Conservation (phyloP, 768 basidiomycete species). For the Boletus rubroflammeus region DNA sequence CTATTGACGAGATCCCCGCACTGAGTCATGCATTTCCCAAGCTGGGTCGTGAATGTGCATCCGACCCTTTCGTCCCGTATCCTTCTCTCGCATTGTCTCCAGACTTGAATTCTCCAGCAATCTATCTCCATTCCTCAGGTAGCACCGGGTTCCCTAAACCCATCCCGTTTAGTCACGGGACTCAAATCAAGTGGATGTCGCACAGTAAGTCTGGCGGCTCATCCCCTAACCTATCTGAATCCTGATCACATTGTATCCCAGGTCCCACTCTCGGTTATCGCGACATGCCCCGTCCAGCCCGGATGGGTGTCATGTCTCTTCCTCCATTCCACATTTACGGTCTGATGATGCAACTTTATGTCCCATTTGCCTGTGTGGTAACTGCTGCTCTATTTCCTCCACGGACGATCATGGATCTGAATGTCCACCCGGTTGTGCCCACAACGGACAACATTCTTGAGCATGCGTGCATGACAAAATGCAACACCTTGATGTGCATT, state of each 20-base stretch:
- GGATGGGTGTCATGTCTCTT: constrained; percentile 29
- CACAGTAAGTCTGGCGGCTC: constrained; percentile 25
- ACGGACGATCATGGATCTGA: neutral
- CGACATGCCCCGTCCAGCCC: neutral
- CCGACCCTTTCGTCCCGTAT: constrained; percentile 13
- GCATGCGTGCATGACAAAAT: constrained; percentile 1
- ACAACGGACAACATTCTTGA: constrained; percentile 20
- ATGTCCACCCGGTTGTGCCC: constrained; percentile 12
- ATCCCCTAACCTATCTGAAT: too few species aligned
- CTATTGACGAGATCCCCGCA: constrained; percentile 8
- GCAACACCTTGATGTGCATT: constrained; percentile 9
- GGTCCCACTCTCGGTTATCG: constrained; percentile 1
- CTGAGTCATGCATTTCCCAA: constrained; percentile 34
- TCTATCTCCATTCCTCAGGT: constrained; percentile 28
- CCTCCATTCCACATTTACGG: constrained; percentile 41
- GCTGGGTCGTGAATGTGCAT: constrained; percentile 18
- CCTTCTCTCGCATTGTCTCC: constrained; percentile 3
- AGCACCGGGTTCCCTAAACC: constrained; percentile 48
- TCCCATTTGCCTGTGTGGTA: constrained; percentile 27
- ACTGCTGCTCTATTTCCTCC: constrained; percentile 35
- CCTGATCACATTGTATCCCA: neutral
- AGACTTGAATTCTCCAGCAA: constrained; percentile 6
- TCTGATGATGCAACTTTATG: constrained; percentile 29
- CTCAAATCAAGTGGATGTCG: constrained; percentile 32
- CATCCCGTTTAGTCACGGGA: constrained; percentile 33